A percentile compares a stretch with the other conserved stretches of the same genome.
These are phyloP conservation scores for Anisodus acutangulus DNA, from an alignment of 257 asterid genomes.

Conservation along the genomic window DNA sequence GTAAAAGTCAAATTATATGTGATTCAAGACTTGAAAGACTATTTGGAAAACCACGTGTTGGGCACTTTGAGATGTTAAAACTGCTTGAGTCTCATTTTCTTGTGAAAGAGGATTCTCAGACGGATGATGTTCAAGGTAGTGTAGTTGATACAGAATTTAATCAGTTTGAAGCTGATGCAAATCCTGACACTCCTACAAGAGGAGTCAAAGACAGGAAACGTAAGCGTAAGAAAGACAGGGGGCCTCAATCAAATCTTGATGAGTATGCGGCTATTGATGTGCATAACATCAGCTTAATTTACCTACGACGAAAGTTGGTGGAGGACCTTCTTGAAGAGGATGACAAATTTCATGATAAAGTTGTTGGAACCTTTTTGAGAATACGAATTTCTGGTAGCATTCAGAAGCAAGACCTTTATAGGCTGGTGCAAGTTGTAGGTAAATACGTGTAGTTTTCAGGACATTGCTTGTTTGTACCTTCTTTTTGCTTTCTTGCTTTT, in stretches of 20 bases:
- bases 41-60: slow-evolving; percentile 94
- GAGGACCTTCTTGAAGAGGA: slow-evolving; percentile 92
- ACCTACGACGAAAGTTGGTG: slow-evolving; percentile 86
- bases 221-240: slow-evolving; percentile 71
- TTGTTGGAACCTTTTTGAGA: slow-evolving; percentile 87
- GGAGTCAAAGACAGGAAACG: slow-evolving; percentile 77
- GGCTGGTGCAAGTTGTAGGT: slow-evolving; percentile 99
- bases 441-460: slow-evolving; percentile 38
- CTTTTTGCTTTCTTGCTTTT: background rate
- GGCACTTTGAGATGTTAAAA: slow-evolving; percentile 99
- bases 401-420: slow-evolving; percentile 95
- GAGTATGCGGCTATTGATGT: slow-evolving; percentile 95
- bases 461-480: slow-evolving; percentile 5
- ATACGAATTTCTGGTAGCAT: slow-evolving; percentile 83
- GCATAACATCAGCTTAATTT: slow-evolving; percentile 88
- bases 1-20: slow-evolving; percentile 90
- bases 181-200: slow-evolving; percentile 53
- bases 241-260: slow-evolving; percentile 85
- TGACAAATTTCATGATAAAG: slow-evolving; percentile 74
- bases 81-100: slow-evolving; percentile 95
- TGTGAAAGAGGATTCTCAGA: slow-evolving; percentile 69
- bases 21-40: slow-evolving; percentile 81
- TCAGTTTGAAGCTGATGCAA: slow-evolving; percentile 67
- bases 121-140: slow-evolving; percentile 84
- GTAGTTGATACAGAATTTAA: slow-evolving; percentile 87